Evolutionary conservation across 768 basidiomycete species (phyloP).

Genomic region (Suillus americanus): DNA sequence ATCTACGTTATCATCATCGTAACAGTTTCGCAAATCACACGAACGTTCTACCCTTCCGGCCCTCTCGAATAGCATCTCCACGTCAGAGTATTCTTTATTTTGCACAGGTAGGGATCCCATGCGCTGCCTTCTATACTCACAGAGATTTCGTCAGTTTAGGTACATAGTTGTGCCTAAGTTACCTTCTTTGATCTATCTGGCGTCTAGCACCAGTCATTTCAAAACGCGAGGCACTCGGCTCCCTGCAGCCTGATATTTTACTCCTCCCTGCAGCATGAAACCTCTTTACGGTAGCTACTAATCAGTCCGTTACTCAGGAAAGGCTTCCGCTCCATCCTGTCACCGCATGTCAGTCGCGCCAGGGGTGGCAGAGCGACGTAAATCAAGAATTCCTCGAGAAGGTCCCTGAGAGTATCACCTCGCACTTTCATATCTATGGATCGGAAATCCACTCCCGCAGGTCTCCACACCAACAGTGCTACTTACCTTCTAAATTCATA

Average conservation of each 20-base stretch:
- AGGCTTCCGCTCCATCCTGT: constrained; percentile 13
- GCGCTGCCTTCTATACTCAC: constrained; percentile 29
- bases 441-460: constrained; percentile 13
- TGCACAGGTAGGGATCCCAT: constrained; percentile 15
- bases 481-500: constrained; percentile 11
- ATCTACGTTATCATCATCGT: not conserved
- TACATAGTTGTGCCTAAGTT: not conserved
- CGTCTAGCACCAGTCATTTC: not conserved
- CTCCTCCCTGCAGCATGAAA: constrained; percentile 15
- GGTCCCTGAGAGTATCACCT: constrained; percentile 9
- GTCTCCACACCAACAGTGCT: constrained; percentile 7
- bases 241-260: constrained; percentile 7
- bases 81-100: constrained; percentile 29
- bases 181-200: constrained; percentile 1
- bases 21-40: not conserved
- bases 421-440: constrained; percentile 7
- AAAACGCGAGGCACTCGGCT: constrained; percentile 6
- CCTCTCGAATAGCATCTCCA: constrained; percentile 17
- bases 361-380: constrained; percentile 24
- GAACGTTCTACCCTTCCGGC: not conserved
- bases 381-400: constrained; percentile 14
- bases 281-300: constrained; percentile 8
- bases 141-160: constrained; percentile 9
- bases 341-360: constrained; percentile 12
- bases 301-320: constrained; percentile 5